Conservation (phyloP, 371 early-diverging fungal species). For the Furculomyces boomerangus region DNA sequence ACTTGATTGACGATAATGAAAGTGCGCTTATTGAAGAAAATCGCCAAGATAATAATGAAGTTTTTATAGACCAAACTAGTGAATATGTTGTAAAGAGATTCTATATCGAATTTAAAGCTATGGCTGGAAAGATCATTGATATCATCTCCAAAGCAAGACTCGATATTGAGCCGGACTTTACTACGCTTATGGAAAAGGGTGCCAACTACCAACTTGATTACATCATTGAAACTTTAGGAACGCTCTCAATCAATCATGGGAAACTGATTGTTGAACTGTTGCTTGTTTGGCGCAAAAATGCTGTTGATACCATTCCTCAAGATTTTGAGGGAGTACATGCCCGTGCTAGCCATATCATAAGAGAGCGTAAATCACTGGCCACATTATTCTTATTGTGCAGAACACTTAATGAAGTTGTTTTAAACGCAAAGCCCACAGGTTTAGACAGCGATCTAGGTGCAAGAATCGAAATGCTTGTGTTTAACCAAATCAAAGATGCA, state of each 20-base stretch:
- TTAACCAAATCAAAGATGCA: constrained; percentile 66
- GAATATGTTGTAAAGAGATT: constrained; percentile 19
- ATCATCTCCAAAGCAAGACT: constrained; percentile 10
- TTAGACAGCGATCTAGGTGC: constrained; percentile 71
- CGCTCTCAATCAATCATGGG: constrained; percentile 66
- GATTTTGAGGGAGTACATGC: not conserved
- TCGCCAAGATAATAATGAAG: not conserved
- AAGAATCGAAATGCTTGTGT: constrained; percentile 80
- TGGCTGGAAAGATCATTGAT: constrained; percentile 17
- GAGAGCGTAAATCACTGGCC: constrained; percentile 35
- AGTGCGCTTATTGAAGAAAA: not conserved
- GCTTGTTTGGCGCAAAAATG: constrained; percentile 72
- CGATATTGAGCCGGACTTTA: constrained; percentile 47
- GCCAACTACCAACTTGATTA: constrained; percentile 65
- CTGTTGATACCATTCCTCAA: constrained; percentile 41
- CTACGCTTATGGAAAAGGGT: constrained; percentile 42
- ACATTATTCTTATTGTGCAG: constrained; percentile 81
- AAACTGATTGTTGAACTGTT: constrained; percentile 77
- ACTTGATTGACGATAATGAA: not conserved
- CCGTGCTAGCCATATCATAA: constrained; percentile 1
- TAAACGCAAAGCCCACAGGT: constrained; percentile 44
- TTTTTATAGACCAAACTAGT: constrained; percentile 4
- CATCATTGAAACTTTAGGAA: constrained; percentile 53
- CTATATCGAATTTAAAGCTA: constrained; percentile 22
- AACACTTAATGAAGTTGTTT: constrained; percentile 65